Base-by-base conservation (phyloP, 2,329 filamentous ascomycete genomes). In the Phaeosphaeriaceae sp. region DNA sequence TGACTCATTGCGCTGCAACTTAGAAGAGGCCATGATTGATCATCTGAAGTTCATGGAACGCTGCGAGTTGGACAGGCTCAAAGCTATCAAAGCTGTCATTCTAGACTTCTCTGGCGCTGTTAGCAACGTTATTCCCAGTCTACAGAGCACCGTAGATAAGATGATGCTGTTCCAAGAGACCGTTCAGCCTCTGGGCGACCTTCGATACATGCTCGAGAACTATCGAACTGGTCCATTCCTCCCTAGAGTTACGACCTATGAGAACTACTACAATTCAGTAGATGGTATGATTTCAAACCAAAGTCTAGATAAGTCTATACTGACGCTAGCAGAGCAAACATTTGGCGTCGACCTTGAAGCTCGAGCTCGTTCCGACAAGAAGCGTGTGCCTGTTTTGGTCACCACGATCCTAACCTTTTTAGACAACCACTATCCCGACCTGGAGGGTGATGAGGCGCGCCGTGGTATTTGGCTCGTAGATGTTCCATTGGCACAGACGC, bases 161-260 rank as follows among this genome's bases (percentile, higher is more conserved):
- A 97, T 99, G 92, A 92, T 99, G 87, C 82, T 99, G 38, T 99
- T 95, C 77, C 94, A 99, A 74, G 94, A 99, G 79, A 97, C 94
- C 0, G 90, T 99, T n/a, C 94, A 97, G 74, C 94, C 94, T 5
- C 73, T 87, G 39, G 89, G 90, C 32, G 94, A 99, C 74, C 78
- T 99, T 61, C 85, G 94, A 56, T 99, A 97, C 73, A 83, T 99
- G 52, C 81, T 99, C 37, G 94, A 99, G 77, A 99, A 93, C 71
- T 99, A 99, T 76, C 88, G 92, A 56, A 99, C 94, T 6, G 94
- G 94, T 56, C 90, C 87, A 59, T 99, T 96, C 71, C 85, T 91
- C 42, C 94, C 94, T 7, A 92, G 85, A 66, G 93, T 97, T 21
- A 86, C 92, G 38, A 88, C 91, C 3, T 99, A 99, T 74, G 94